Conservation (phyloP, 306 rosid genomes). For the Fragaria ananassa region DNA sequence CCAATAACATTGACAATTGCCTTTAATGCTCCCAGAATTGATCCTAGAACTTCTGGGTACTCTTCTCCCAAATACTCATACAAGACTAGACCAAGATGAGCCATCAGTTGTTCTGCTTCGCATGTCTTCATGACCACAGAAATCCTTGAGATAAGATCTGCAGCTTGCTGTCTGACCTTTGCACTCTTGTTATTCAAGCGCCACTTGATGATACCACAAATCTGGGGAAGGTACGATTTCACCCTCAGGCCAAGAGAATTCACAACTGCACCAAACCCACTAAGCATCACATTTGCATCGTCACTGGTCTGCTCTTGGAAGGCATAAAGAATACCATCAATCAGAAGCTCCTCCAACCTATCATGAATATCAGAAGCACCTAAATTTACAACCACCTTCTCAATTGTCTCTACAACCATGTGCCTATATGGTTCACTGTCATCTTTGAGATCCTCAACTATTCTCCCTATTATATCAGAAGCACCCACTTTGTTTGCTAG, state of each 20-base stretch:
- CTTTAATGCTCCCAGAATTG: conserved; percentile 89
- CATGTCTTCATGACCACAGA: conserved; percentile 97
- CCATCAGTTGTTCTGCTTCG: conserved; percentile 93
- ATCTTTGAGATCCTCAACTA: conserved; percentile 92
- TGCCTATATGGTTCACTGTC: conserved; percentile 93
- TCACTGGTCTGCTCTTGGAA: conserved; percentile 99
- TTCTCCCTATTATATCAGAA: conserved; percentile 82
- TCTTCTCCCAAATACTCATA: conserved; percentile 96
- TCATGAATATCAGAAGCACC: conserved; percentile 89
- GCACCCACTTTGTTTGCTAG: conserved; percentile 91
- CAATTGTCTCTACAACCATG: conserved; percentile 96
- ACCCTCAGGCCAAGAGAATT: conserved; percentile 95
- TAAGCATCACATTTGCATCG: conserved; percentile 96
- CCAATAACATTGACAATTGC: conserved; percentile 96
- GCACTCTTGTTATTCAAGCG: conserved; percentile 97
- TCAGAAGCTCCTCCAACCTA: conserved; percentile 87
- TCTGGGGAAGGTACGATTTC: conserved; percentile 88
- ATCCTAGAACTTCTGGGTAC: conserved; percentile 91
- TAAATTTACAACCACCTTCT: conserved; percentile 86
- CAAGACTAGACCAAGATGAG: conserved; percentile 93
- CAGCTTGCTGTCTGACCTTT: conserved; percentile 94
- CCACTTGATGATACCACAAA: conserved; percentile 98
- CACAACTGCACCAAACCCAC: conserved; percentile 91
- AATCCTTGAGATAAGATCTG: conserved; percentile 90
- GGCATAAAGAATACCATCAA: conserved; percentile 92